Base-by-base conservation (phyloP, 805 yeast genomes). In the Kuraishia floccosa region DNA sequence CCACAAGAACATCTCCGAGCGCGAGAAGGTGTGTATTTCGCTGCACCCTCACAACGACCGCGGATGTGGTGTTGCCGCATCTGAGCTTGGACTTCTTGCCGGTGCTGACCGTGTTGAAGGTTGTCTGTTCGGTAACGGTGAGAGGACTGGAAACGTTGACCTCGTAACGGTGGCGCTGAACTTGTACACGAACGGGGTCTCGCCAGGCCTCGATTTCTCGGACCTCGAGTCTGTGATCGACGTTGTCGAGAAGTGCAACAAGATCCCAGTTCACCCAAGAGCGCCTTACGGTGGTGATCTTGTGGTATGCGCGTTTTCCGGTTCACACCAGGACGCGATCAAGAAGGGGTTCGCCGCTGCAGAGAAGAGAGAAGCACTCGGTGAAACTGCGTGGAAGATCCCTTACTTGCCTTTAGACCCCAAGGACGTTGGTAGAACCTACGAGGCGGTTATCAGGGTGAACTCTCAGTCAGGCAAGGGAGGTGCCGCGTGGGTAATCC, bases 91-190 rank as follows among this genome's bases (percentile, higher is more conserved):
- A 28, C 76, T 74, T 46, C 46, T 81, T 54, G 93, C 85, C 3
- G 93, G 93, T 32, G 93, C 85, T n/a, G 85, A 81, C 51, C 70
- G 93, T 52, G 81, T 81, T 17, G 93, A 81, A 55, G 93, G 93
- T 15, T 81, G 89, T 57, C 56, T 81, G 29, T 81, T 81, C 44
- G 93, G 91, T 31, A 81, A 81, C 46, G 91, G 93, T 42, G 93
- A 81, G 60, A 72, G 93, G 53, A 81, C 93, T 4, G 93, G 93
- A 40, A 81, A 81, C 47, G 93, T 82, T 31, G 91, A 82, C 49
- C 58, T 81, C 33, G 86, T 81, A 20, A 81, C 91, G 2, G 58
- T 81, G 31, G 89, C 85, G 4, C 61, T 81, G 37, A 81, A 81
- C 47, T 60, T 81, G 46, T 81, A 78, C 50, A 79, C 91, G 12